phyloP scores from a whole-genome alignment of 2,329 filamentous ascomycete species.

The Arthrobotrys pseudoclavata region DNA sequence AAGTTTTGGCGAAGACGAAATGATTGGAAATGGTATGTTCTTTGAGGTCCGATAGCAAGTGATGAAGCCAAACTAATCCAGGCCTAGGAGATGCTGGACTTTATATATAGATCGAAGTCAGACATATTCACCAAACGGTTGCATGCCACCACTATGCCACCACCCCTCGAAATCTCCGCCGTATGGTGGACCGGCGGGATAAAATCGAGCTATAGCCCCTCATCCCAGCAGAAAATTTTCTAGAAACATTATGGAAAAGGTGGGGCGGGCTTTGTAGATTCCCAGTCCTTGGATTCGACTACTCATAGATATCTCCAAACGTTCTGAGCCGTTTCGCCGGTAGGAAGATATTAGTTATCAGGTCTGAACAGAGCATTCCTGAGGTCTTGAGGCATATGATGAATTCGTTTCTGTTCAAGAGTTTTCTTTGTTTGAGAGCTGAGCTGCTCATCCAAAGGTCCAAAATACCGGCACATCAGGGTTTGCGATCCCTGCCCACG shows the following conservation, averaged over 20 bases:
- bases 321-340: neutral
- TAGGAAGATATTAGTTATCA: neutral
- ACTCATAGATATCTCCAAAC: constrained; percentile 25
- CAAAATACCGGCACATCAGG: constrained; percentile 29
- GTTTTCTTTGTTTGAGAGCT: constrained; percentile 13
- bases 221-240: constrained; percentile 35
- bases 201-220: constrained; percentile 40
- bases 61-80: constrained; percentile 1
- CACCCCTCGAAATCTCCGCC: constrained; percentile 58
- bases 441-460: constrained; percentile 17
- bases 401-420: neutral
- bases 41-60: neutral
- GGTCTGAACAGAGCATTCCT: neutral
- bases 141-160: constrained; percentile 31
- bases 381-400: neutral
- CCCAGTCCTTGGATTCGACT: constrained; percentile 16
- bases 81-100: constrained; percentile 32
- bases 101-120: constrained; percentile 47
- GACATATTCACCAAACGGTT: constrained; percentile 37
- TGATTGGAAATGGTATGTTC: neutral
- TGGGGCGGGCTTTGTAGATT: neutral
- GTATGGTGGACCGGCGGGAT: constrained; percentile 11
- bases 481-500: constrained; percentile 49
- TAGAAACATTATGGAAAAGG: constrained; percentile 31
- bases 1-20: neutral